A percentile compares a stretch with the other conserved stretches of the same genome.
phyloP scores from a whole-genome alignment of 352 stramenopile genomes.

The Phytophthora macrochlamydospora region DNA sequence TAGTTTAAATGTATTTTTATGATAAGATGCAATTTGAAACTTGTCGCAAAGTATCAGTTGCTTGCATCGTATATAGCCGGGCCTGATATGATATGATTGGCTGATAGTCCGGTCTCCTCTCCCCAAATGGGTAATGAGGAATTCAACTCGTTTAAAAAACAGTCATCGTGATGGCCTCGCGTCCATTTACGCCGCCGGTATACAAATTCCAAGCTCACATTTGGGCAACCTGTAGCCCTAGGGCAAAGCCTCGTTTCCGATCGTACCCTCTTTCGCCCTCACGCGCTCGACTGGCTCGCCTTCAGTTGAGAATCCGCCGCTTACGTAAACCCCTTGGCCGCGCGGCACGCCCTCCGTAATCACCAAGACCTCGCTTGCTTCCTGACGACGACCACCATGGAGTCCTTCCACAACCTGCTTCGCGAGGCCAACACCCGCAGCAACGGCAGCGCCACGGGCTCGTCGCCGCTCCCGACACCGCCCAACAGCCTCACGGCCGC shows the following conservation, averaged over 20 bases:
- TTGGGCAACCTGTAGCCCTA: not conserved
- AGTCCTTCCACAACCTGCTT: conserved; percentile 81
- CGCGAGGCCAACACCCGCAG: conserved; percentile 68
- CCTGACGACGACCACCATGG: conserved; percentile 39
- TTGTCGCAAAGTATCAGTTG: no score
- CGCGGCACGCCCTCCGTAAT: conserved; percentile 37
- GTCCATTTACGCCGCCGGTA: no score
- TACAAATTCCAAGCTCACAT: no score
- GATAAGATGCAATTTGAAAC: no score
- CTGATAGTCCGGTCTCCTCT: no score
- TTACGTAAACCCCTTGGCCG: conserved; percentile 47
- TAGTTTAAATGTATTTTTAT: not conserved
- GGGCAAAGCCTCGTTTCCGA: not conserved
- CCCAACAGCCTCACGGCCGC: conserved; percentile 41
- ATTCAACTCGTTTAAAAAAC: no score
- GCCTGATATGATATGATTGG: no score
- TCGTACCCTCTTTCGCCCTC: not conserved
- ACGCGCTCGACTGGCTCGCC: conserved; percentile 16
- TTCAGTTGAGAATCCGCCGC: conserved; percentile 40
- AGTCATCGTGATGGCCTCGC: no score
- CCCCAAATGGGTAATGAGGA: no score
- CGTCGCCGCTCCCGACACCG: conserved; percentile 24
- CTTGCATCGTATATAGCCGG: no score
- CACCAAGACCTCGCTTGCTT: conserved; percentile 1
- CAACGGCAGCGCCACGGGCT: conserved; percentile 10